phyloP scores from a whole-genome alignment of 139 green algal species.

The Tetradesmus obliquus region DNA sequence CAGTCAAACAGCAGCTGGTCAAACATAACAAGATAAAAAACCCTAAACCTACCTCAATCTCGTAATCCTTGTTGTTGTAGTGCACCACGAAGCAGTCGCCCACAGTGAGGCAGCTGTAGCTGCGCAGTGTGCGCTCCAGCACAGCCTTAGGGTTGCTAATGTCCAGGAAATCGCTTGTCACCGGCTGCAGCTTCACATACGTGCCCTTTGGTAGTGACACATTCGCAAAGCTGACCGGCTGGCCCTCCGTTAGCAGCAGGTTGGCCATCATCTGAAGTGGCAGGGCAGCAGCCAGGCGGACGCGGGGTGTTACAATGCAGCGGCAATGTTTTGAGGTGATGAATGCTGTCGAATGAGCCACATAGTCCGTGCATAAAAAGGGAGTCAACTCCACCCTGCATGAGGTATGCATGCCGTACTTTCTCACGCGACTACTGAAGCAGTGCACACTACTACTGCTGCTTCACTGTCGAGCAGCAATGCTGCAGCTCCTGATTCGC shows the following conservation, averaged over 20 bases:
- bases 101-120: constrained; percentile 85
- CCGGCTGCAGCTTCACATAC: constrained; percentile 97
- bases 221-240: constrained; percentile 87
- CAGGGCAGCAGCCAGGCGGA: not conserved
- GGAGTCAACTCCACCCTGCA: not conserved
- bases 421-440: too few relatives aligned
- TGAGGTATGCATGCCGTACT: not conserved
- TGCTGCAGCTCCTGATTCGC: not conserved
- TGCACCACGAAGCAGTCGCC: constrained; percentile 93
- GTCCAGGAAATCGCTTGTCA: constrained; percentile 59
- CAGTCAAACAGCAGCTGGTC: constrained; percentile 76
- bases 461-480: too few relatives aligned
- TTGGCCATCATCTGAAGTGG: constrained; percentile 98
- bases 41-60: constrained; percentile 74
- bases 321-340: not conserved
- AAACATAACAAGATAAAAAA: not conserved
- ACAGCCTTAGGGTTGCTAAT: constrained; percentile 78
- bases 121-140: constrained; percentile 93
- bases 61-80: constrained; percentile 98
- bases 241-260: constrained; percentile 91
- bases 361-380: not conserved
- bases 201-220: constrained; percentile 94
- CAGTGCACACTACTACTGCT: too few relatives aligned
- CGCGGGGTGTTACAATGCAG: not conserved
- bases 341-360: not conserved